phyloP scores from a whole-genome alignment of 169 alveolate genomes.

The Plasmodium inui region DNA sequence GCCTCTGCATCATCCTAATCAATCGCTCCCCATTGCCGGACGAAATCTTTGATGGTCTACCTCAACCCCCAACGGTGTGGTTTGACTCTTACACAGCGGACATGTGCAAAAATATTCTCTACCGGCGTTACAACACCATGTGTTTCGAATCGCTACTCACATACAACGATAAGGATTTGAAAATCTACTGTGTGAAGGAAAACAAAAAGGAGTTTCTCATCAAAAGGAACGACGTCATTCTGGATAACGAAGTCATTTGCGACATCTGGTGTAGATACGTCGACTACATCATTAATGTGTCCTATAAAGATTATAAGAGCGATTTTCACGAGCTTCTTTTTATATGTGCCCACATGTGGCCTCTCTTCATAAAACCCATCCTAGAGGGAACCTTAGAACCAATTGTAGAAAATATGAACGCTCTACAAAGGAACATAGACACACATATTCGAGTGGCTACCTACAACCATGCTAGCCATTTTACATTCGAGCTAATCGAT shows the following conservation, averaged over 20 bases:
- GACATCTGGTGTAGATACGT: constrained; percentile 76
- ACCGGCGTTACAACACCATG: constrained; percentile 47
- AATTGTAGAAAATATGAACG: constrained; percentile 76
- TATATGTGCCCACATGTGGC: constrained; percentile 76
- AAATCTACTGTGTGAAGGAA: constrained; percentile 29
- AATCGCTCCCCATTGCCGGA: constrained; percentile 76
- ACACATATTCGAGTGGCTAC: constrained; percentile 76
- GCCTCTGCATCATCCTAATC: constrained; percentile 54
- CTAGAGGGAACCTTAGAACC: constrained; percentile 74
- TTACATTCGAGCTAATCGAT: constrained; percentile 72
- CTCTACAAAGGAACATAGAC: constrained; percentile 74
- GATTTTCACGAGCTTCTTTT: constrained; percentile 70
- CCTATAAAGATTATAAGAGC: constrained; percentile 74
- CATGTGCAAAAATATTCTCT: constrained; percentile 72
- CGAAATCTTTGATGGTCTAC: constrained; percentile 72
- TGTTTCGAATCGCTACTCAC: constrained; percentile 72
- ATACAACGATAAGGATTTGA: constrained; percentile 55
- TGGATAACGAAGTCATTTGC: constrained; percentile 70
- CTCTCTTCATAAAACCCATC: constrained; percentile 64
- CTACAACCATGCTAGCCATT: constrained; percentile 75
- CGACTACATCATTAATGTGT: constrained; percentile 69
- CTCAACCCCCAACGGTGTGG: constrained; percentile 77
- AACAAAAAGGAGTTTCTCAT: constrained; percentile 60
- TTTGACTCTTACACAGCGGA: constrained; percentile 73
- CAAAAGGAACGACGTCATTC: constrained; percentile 41